Percentiles rank a stretch among this genome's conserved stretches.
phyloP scores from a whole-genome alignment of 768 basidiomycete species.

The Mycena venus region DNA sequence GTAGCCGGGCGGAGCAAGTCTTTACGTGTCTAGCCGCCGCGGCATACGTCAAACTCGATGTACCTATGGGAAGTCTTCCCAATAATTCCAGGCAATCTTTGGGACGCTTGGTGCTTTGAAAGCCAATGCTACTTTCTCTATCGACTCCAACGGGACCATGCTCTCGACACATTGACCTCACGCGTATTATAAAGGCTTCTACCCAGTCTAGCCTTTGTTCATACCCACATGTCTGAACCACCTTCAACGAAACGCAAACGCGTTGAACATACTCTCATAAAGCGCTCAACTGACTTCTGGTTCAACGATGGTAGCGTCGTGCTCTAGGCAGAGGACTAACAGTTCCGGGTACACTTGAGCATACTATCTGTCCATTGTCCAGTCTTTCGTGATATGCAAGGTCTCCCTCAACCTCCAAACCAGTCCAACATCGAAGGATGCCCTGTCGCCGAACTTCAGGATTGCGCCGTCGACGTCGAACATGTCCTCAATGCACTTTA shows the following conservation, averaged over 20 bases:
- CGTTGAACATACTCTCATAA: not conserved
- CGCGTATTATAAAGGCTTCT: not conserved
- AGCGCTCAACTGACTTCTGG: not conserved
- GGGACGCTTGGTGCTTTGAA: not conserved
- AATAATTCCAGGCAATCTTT: no score
- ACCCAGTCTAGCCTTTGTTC: not conserved
- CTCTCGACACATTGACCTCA: not conserved
- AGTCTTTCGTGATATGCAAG: conserved; percentile 16
- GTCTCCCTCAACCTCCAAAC: conserved; percentile 12
- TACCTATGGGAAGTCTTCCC: not conserved
- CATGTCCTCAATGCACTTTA: conserved; percentile 3
- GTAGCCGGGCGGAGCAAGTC: not conserved
- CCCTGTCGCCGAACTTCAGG: not conserved
- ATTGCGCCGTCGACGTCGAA: not conserved
- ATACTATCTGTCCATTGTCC: not conserved
- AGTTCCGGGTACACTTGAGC: conserved; percentile 24
- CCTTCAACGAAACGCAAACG: conserved; percentile 9
- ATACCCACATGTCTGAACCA: not conserved
- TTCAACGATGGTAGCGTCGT: conserved; percentile 19
- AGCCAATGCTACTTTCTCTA: not conserved
- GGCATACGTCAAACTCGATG: no score
- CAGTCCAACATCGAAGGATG: conserved; percentile 12
- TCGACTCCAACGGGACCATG: not conserved
- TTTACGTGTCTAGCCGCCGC: not conserved
- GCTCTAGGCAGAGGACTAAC: not conserved